Evolutionary conservation across 257 asterid genomes (phyloP).

Genomic region (Gardenia jasminoides): DNA sequence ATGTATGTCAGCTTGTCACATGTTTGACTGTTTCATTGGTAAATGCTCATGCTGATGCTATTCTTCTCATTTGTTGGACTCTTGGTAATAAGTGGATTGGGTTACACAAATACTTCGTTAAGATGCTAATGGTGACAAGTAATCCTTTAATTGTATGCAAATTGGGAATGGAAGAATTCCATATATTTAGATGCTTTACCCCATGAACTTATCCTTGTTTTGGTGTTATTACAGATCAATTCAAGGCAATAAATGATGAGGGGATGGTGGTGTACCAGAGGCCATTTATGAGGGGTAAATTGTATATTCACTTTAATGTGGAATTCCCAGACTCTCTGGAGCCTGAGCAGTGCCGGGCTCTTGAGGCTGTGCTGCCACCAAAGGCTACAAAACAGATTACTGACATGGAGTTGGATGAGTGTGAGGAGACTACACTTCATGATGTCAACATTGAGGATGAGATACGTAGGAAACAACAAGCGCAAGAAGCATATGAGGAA

Average conservation of each 20-base stretch:
- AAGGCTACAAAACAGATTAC: conserved; percentile 27
- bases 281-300: conserved; percentile 77
- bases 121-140: neutral
- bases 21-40: neutral
- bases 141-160: neutral
- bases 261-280: conserved; percentile 90
- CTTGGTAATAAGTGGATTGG: neutral
- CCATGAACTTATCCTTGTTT: neutral
- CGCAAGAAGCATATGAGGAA: conserved; percentile 55
- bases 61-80: neutral
- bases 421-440: conserved; percentile 53
- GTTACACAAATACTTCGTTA: neutral
- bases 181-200: neutral
- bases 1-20: neutral
- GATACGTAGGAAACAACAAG: conserved; percentile 51
- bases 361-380: conserved; percentile 53
- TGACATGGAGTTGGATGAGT: conserved; percentile 52
- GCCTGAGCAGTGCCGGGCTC: conserved; percentile 53
- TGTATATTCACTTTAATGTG: conserved; percentile 70
- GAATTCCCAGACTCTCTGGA: conserved; percentile 71
- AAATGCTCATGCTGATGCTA: neutral
- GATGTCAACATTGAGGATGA: conserved; percentile 55
- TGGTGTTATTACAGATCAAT: conserved; percentile 49
- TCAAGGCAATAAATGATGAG: conserved; percentile 85
- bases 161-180: neutral